Percentiles rank a stretch among this genome's conserved stretches.
These are phyloP conservation scores for Allomyces arbusculus DNA, from an alignment of 192 early-diverging fungal species.

Conservation along the genomic window DNA sequence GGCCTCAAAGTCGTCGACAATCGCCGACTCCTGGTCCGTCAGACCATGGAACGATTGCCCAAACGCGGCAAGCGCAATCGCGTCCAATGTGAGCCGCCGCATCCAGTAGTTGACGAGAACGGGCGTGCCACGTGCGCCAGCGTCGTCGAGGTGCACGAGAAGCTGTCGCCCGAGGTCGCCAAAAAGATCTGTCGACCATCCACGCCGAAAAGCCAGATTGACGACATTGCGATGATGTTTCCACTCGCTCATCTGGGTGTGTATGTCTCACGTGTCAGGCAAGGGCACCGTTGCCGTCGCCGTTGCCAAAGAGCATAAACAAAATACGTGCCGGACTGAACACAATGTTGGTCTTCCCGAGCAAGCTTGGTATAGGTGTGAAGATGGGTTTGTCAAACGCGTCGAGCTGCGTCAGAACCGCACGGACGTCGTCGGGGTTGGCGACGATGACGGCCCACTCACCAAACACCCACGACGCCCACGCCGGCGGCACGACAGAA, in stretches of 20 bases:
- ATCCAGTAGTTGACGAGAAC: neutral
- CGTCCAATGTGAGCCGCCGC: neutral
- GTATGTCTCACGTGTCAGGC: no score
- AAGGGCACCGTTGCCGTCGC: no score
- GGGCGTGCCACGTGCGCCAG: neutral
- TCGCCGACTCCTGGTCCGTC: neutral
- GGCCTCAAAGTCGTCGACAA: no score
- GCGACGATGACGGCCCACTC: neutral
- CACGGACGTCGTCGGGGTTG: slow-evolving; percentile 1
- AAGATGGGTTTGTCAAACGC: neutral
- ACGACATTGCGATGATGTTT: slow-evolving; percentile 21
- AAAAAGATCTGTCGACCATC: slow-evolving; percentile 14
- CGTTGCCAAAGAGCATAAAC: no score
- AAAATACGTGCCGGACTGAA: no score
- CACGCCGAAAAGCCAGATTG: slow-evolving; percentile 22
- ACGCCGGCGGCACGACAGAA: no score
- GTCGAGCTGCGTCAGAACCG: neutral
- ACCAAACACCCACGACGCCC: no score
- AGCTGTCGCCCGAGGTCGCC: slow-evolving; percentile 7
- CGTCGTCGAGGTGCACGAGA: slow-evolving; percentile 10
- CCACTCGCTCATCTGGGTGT: slow-evolving; percentile 19
- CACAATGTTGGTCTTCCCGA: slow-evolving; percentile 2
- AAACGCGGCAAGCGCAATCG: neutral
- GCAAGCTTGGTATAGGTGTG: neutral
- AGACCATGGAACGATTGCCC: neutral